A percentile compares a stretch with the other conserved stretches of the same genome.
Evolutionary conservation across 2,329 filamentous ascomycete species (phyloP).

Genomic region (Venturia pyrina): DNA sequence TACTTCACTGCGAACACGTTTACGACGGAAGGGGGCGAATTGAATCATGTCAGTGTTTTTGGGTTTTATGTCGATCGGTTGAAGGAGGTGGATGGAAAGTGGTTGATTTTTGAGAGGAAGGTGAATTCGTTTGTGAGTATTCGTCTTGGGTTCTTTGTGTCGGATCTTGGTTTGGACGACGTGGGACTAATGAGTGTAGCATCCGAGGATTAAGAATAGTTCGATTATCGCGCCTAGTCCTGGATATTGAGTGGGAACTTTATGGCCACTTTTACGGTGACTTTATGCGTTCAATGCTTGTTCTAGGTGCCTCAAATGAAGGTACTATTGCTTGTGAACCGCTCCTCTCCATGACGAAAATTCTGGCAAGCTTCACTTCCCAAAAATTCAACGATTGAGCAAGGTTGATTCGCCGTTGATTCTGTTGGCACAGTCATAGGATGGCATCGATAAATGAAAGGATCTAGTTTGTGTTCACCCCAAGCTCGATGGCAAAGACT

Average conservation of each 20-base stretch:
- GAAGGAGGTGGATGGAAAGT: constrained; percentile 2
- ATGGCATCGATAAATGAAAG: too few relatives aligned
- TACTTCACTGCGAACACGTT: constrained; percentile 12
- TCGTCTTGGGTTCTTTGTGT: neutral
- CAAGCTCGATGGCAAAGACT: too few relatives aligned
- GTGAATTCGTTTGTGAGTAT: constrained; percentile 8
- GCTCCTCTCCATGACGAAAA: too few relatives aligned
- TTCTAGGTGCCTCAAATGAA: too few relatives aligned
- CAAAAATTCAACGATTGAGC: too few relatives aligned
- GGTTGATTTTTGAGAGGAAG: constrained; percentile 10
- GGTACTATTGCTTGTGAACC: too few relatives aligned
- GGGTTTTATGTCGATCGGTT: constrained; percentile 10
- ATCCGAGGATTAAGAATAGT: constrained; percentile 4
- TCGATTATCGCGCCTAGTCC: constrained; percentile 1
- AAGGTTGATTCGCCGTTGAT: too few relatives aligned
- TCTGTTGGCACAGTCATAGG: too few relatives aligned
- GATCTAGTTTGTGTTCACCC: too few relatives aligned
- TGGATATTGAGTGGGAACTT: neutral
- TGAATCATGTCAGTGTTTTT: constrained; percentile 11
- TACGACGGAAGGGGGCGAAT: neutral
- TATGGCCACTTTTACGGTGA: too few relatives aligned
- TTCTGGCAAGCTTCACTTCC: too few relatives aligned
- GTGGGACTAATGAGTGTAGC: neutral
- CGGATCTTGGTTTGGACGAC: neutral
- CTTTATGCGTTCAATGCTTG: too few relatives aligned